Conservation (phyloP, 345 rosid species). For the Boechera retrofracta region DNA sequence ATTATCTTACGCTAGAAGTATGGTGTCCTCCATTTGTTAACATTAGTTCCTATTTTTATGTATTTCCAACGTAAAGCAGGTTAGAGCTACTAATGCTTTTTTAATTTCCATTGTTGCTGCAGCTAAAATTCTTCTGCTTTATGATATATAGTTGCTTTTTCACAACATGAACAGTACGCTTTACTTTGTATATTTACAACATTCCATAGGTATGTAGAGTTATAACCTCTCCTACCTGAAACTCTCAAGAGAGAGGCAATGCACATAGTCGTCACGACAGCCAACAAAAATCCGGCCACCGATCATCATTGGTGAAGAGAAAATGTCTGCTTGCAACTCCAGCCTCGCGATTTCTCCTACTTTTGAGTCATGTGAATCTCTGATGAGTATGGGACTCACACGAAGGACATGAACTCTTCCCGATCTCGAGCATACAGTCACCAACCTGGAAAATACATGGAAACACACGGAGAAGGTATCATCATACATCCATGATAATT, state of each 20-base stretch:
- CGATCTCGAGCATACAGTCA: constrained; percentile 70
- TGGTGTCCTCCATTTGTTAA: constrained; percentile 43
- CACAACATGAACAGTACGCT: constrained; percentile 15
- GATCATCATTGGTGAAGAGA: constrained; percentile 93
- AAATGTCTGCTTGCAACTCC: constrained; percentile 70
- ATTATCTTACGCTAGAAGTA: constrained; percentile 41
- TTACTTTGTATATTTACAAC: neutral
- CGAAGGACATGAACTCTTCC: constrained; percentile 68
- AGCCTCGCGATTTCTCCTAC: constrained; percentile 64
- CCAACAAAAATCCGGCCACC: constrained; percentile 92
- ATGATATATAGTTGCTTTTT: neutral
- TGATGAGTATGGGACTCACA: constrained; percentile 41
- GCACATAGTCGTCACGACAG: constrained; percentile 81
- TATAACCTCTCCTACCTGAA: neutral
- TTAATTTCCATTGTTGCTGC: constrained; percentile 1
- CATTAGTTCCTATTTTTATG: constrained; percentile 11
- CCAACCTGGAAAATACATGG: constrained; percentile 60
- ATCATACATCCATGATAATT: constrained; percentile 5
- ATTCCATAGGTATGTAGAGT: neutral
- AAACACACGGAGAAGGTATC: neutral
- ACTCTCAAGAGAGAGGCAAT: constrained; percentile 61
- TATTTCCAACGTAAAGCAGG: constrained; percentile 84
- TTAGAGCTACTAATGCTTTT: constrained; percentile 42
- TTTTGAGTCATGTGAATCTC: constrained; percentile 37
- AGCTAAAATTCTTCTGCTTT: neutral